Percentiles rank a stretch among this genome's conserved stretches.
These are phyloP conservation scores for Mangifera indica DNA, from an alignment of 345 rosid species.

Conservation along the genomic window DNA sequence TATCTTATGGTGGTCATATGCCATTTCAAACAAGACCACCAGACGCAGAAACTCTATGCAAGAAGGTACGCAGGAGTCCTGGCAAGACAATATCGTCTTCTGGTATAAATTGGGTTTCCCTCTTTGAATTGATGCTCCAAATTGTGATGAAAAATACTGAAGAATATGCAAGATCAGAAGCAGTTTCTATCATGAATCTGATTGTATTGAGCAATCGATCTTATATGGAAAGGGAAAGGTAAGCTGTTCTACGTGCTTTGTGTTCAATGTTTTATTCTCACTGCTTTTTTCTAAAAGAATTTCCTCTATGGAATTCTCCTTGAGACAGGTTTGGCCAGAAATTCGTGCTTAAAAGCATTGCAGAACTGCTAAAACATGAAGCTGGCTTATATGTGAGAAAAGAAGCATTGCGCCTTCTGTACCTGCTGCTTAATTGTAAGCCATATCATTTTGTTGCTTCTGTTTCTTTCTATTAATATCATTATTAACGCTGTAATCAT, in stretches of 20 bases:
- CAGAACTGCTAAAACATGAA: slow-evolving; percentile 53
- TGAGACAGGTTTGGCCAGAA: slow-evolving; percentile 52
- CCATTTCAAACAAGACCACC: slow-evolving; percentile 18
- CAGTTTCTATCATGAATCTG: slow-evolving; percentile 73
- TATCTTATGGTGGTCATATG: slow-evolving; percentile 18
- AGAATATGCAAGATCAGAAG: slow-evolving; percentile 58
- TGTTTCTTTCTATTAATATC: background rate
- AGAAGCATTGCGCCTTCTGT: slow-evolving; percentile 63
- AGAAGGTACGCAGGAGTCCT: slow-evolving; percentile 25
- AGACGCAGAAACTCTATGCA: slow-evolving; percentile 31
- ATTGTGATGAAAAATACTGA: slow-evolving; percentile 48
- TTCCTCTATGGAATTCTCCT: slow-evolving; percentile 15
- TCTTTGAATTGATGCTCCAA: slow-evolving; percentile 53
- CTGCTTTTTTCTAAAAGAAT: slow-evolving; percentile 12
- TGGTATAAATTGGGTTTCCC: slow-evolving; percentile 54
- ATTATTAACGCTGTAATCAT: background rate
- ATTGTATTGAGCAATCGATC: slow-evolving; percentile 62
- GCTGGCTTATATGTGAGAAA: slow-evolving; percentile 57
- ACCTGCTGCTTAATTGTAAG: slow-evolving; percentile 78
- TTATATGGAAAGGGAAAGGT: slow-evolving; percentile 64
- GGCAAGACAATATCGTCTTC: slow-evolving; percentile 31
- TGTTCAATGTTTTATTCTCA: slow-evolving; percentile 9
- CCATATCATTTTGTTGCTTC: slow-evolving; percentile 2
- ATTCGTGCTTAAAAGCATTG: slow-evolving; percentile 46
- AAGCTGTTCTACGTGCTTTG: slow-evolving; percentile 22